These are phyloP conservation scores for Ophiocordyceps robertsii DNA, from an alignment of 2,329 filamentous ascomycete genomes.

Conservation along the genomic window DNA sequence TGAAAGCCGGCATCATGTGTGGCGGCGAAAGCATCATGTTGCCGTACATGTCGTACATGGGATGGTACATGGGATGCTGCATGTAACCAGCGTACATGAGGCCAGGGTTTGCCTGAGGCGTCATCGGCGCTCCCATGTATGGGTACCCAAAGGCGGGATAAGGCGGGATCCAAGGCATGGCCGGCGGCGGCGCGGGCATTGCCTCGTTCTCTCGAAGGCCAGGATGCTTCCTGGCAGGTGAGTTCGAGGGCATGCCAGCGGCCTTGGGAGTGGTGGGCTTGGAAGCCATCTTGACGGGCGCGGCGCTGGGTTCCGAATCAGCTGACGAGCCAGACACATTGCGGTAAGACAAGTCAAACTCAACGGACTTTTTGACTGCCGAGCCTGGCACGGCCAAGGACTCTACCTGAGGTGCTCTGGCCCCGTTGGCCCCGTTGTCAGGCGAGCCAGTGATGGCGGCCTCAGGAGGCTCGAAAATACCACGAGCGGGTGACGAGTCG, in stretches of 20 bases:
- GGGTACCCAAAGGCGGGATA: constrained; percentile 6
- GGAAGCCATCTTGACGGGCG: not conserved
- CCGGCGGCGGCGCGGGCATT: not conserved
- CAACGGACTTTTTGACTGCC: constrained; percentile 4
- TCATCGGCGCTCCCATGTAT: constrained; percentile 8
- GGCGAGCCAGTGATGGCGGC: not conserved
- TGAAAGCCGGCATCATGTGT: constrained; percentile 9
- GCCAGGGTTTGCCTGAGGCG: constrained; percentile 7
- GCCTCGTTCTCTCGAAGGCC: not conserved
- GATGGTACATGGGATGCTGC: constrained; percentile 7
- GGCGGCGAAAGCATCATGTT: constrained; percentile 8
- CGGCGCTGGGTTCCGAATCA: not conserved
- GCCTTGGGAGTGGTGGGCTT: constrained; percentile 1
- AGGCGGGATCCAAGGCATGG: constrained; percentile 8
- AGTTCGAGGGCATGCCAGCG: not conserved
- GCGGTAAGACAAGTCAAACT: constrained; percentile 3
- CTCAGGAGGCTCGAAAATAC: constrained; percentile 1
- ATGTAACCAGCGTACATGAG: constrained; percentile 11
- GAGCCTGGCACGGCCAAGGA: not conserved
- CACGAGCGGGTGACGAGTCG: constrained; percentile 1
- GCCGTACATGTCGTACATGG: constrained; percentile 8
- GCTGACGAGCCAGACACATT: not conserved
- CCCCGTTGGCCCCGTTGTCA: not conserved
- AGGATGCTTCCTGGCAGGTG: not conserved
- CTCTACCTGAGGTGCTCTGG: not conserved